phyloP scores from a whole-genome alignment of 2,329 filamentous ascomycete species.

The Ophiostoma triangulosporum region DNA sequence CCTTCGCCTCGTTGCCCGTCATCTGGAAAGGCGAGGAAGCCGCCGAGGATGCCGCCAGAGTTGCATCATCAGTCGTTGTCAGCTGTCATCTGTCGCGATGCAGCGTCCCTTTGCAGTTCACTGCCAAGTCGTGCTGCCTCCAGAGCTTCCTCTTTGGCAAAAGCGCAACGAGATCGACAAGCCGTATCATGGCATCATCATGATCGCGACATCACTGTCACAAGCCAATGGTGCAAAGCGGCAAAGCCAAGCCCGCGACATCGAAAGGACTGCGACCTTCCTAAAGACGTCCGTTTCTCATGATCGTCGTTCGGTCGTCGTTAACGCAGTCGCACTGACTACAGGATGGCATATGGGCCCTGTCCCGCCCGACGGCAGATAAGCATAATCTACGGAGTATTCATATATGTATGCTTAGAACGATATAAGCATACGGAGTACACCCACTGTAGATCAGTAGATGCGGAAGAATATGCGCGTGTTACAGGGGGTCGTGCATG shows the following conservation, averaged over 20 bases:
- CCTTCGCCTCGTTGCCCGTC: no score
- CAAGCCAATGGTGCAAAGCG: background rate
- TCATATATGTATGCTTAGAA: no score
- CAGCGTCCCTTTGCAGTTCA: no score
- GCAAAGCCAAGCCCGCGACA: background rate
- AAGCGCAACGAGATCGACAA: background rate
- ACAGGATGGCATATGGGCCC: no score
- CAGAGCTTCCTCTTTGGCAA: background rate
- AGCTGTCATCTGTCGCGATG: background rate
- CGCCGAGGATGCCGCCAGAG: background rate
- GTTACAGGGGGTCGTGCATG: background rate
- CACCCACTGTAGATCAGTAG: no score
- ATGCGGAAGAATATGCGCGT: no score
- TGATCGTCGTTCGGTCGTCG: background rate
- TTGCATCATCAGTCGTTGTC: background rate
- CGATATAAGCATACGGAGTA: no score
- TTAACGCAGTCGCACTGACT: background rate
- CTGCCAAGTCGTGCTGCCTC: background rate
- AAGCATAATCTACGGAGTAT: no score
- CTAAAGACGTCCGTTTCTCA: background rate
- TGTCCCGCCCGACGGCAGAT: no score
- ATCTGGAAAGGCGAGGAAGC: no score
- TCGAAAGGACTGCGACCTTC: background rate
- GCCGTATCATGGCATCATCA: background rate
- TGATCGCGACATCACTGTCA: background rate